These are phyloP conservation scores for Paramecium caudatum DNA, from an alignment of 73 alveolate species.

Conservation along the genomic window DNA sequence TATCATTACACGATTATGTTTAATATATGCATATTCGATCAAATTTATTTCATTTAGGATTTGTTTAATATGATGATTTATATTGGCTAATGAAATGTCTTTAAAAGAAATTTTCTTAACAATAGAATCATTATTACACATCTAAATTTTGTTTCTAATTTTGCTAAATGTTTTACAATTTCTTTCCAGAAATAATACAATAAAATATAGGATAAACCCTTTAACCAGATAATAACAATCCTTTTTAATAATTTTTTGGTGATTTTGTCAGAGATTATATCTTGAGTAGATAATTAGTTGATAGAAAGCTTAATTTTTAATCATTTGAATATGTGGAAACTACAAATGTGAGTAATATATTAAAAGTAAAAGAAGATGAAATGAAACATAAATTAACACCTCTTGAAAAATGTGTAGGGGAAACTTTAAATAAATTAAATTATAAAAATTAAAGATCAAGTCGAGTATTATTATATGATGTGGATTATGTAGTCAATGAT, in stretches of 20 bases:
- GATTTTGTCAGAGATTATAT: background rate
- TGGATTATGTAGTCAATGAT: slow-evolving; percentile 23
- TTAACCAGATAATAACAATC: background rate
- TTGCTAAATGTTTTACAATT: background rate
- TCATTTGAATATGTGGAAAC: background rate
- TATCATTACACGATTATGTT: background rate
- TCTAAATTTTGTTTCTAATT: slow-evolving; percentile 12
- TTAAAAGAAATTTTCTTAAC: background rate
- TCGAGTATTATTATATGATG: slow-evolving; percentile 4
- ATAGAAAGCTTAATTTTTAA: background rate
- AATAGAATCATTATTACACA: slow-evolving; percentile 6
- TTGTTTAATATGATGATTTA: background rate
- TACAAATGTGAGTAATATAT: background rate
- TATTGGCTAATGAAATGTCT: background rate
- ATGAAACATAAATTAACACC: background rate
- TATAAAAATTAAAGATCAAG: background rate
- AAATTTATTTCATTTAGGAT: background rate
- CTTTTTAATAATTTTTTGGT: background rate
- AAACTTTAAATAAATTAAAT: background rate
- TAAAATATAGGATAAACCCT: background rate
- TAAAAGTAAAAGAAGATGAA: background rate
- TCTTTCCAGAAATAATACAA: background rate
- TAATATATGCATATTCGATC: slow-evolving; percentile 6
- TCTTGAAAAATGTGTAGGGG: background rate
- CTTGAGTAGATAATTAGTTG: background rate